Evolutionary conservation across 1,284 basidiomycete genomes (phyloP), one percentile per base, ranked within the genome.

Genomic region (Macrocystidia cucumis): DNA sequence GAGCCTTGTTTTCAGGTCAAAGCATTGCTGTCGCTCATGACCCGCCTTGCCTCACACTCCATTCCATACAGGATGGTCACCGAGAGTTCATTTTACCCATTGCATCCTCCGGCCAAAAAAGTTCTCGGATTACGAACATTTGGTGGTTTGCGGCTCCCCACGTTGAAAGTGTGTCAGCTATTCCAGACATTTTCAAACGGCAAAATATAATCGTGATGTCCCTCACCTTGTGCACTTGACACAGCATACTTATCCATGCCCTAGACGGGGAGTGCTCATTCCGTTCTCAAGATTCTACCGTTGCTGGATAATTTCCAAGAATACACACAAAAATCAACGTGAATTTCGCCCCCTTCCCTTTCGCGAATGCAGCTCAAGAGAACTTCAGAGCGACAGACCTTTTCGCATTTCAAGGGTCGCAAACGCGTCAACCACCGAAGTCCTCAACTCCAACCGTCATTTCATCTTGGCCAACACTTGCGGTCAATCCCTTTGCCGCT

Each of bases 131-230:
- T 26, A 62, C 59, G 9, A 68, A 65, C 13, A 56, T 83, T 17
- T 87, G 81, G 79, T 89, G 85, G 85, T 76, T 83, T 48, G 56
- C 57, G 35, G 65, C 74, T 30, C 63, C 72, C 41, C 65, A 62
- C 34, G 44, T 58, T 19, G 47, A 54, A 5, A 47, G 53, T 26
- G 60, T 46, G 16, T 62, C 59, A 27, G 58, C 65, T 6, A 75
- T 83, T 41, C 83, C 83, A 4, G 84, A 87, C 51, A 79, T 89
- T 40, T 80, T 88, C 61, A 74, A 70, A 48, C 65, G 85, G 45
- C 69, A 72, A 35, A 65, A 69, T 31, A 57, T 76, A 36, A 73
- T 81, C 46, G 85, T n/a, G n/a, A n/a, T n/a, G n/a, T n/a, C n/a
- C n/a, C n/a, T n/a, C n/a, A n/a, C n/a, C n/a, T n/a, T n/a, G n/a